Base-by-base conservation (phyloP, 148 eudicot species). In the Linanthus parryae region DNA sequence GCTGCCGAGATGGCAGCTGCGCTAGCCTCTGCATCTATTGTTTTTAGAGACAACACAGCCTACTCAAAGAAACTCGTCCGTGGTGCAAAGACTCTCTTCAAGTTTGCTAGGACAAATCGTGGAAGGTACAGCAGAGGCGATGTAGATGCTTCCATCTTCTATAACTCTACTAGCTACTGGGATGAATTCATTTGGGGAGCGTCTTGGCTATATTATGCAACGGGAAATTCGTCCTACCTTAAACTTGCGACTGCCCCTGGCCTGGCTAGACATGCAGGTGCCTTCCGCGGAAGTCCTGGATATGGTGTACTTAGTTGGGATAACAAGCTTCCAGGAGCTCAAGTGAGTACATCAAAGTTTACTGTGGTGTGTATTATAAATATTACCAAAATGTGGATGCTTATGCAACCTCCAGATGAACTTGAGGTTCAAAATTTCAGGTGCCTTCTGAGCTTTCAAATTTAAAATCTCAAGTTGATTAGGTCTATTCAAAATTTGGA, bases 1-100 rank as follows among this genome's bases (percentile, higher is more conserved):
- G 87, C 85, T 63, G 94, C 81, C 4, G 90, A 89, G 42, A 89
- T 84, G 90, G 80, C 94, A 16, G 97, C 97, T 59, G 80, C 87
- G 58, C 63, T 89, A 67, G 97, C 94, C 40, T 54, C 97, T 7
- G 94, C 97, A 13, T 89, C 97, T 22, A 89, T 89, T 20, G 97
- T 89, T 42, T 89, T 89, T 63, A 84, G 77, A 57, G 97, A 89
- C 58, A 73, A 85, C 56, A 89, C 79, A 69, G 83, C 80, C 15
- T 89, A 89, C 58, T 89, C 94, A 22, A 68, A 73, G 69, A 84
- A 89, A 69, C 87, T 89, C 49, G 90, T 89, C 46, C 90, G 77
- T 69, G 97, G 94, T 44, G 97, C 94, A 18, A 67, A 43, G 54
- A 75, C 89, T 15, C 79, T 89, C 3, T 89, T 68, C 36, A 72